These are phyloP conservation scores for Ceratobasidium sp. DNA, from an alignment of 1,284 basidiomycete species.

Conservation along the genomic window DNA sequence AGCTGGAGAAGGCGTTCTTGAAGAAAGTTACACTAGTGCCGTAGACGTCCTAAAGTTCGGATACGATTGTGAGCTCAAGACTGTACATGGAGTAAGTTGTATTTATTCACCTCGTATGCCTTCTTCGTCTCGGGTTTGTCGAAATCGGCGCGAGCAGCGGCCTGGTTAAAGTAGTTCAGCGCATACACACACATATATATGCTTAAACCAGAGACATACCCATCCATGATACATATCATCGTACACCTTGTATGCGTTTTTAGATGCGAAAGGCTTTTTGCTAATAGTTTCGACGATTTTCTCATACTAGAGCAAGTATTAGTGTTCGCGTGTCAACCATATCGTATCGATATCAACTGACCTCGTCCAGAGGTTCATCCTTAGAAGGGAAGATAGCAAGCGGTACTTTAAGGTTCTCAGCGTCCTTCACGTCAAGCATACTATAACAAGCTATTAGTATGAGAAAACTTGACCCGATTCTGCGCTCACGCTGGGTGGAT, in stretches of 20 bases:
- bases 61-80: background rate
- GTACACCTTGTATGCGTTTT: constrained; percentile 71
- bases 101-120: constrained; percentile 66
- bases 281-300: constrained; percentile 67
- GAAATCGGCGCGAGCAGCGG: constrained; percentile 77
- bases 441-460: constrained; percentile 55
- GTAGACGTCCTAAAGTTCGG: constrained; percentile 34
- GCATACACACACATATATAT: constrained; percentile 43
- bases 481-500: constrained; percentile 69
- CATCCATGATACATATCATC: constrained; percentile 62
- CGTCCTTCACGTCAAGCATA: constrained; percentile 71
- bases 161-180: constrained; percentile 63
- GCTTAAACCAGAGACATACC: constrained; percentile 2
- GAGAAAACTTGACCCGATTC: background rate
- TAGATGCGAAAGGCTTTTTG: constrained; percentile 68
- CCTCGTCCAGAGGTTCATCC: constrained; percentile 72
- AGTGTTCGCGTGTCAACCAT: background rate
- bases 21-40: constrained; percentile 42
- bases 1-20: constrained; percentile 30
- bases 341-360: constrained; percentile 53
- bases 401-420: constrained; percentile 67
- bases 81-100: background rate
- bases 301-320: constrained; percentile 61
- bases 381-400: constrained; percentile 72
- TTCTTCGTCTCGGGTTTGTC: constrained; percentile 74